Conservation (phyloP, 2,329 filamentous ascomycete species). For the Fusarium illudens region DNA sequence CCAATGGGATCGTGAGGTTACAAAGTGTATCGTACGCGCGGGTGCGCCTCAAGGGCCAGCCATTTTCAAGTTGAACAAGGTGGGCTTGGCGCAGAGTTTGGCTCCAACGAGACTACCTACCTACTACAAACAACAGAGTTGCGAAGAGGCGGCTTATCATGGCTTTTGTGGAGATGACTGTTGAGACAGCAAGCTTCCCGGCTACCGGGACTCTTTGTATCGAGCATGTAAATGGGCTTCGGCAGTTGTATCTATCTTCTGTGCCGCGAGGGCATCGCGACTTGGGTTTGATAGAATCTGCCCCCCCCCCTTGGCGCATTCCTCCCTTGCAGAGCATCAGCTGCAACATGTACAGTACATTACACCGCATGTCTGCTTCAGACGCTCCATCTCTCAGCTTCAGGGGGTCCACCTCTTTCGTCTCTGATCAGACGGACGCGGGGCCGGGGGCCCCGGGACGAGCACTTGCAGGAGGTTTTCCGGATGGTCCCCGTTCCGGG, state of each 20-base stretch:
- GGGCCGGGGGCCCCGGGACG: conserved; percentile 2
- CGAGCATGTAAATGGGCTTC: not conserved
- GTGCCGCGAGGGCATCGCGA: not conserved
- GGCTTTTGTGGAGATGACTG: not conserved
- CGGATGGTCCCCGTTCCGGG: conserved; percentile 2
- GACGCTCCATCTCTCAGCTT: not conserved
- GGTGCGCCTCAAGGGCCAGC: not conserved
- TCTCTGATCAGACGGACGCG: conserved; percentile 1
- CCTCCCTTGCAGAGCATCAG: not conserved
- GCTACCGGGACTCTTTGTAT: not conserved
- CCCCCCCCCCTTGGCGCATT: conserved; percentile 24
- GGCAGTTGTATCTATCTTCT: not conserved
- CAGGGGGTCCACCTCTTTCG: conserved; percentile 1
- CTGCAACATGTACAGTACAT: not conserved
- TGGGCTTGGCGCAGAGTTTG: conserved; percentile 3
- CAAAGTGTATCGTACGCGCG: not conserved
- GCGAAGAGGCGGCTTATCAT: not conserved
- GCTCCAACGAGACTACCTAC: conserved; percentile 1
- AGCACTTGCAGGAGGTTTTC: conserved; percentile 25
- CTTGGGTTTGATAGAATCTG: not conserved
- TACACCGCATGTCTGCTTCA: not conserved
- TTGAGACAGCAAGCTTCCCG: not conserved
- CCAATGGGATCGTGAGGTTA: conserved; percentile 2
- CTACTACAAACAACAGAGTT: not conserved
- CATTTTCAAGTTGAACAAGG: not conserved